A percentile compares a stretch with the other conserved stretches of the same genome.
phyloP scores from a whole-genome alignment of 345 rosid genomes.

The Cochlearia excelsa region DNA sequence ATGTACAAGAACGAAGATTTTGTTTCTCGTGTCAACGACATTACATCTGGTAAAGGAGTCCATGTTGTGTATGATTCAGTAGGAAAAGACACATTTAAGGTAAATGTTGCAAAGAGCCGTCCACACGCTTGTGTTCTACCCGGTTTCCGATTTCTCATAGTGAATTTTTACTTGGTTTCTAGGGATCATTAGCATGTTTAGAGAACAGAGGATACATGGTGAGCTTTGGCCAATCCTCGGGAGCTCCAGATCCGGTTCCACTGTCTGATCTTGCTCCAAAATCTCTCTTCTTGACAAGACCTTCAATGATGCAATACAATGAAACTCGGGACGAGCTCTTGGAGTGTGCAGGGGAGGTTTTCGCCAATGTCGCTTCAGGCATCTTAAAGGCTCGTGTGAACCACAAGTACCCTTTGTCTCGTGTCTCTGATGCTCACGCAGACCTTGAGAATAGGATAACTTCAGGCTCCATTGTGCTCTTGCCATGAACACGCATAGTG shows the following conservation, averaged over 20 bases:
- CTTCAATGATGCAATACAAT: conserved; percentile 68
- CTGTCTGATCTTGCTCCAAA: conserved; percentile 69
- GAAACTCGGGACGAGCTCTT: conserved; percentile 69
- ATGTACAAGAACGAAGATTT: conserved; percentile 77
- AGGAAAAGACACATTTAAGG: conserved; percentile 88
- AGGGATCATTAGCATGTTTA: conserved; percentile 87
- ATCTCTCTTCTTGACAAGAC: conserved; percentile 79
- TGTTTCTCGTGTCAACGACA: conserved; percentile 65
- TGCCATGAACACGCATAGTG: conserved; percentile 43
- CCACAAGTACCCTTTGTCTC: conserved; percentile 67
- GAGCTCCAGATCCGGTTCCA: conserved; percentile 69
- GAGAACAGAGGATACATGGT: conserved; percentile 80
- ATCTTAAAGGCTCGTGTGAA: conserved; percentile 58
- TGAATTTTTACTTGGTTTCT: conserved; percentile 1
- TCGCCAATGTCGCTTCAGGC: conserved; percentile 57
- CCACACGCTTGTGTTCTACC: background rate
- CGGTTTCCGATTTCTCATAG: background rate
- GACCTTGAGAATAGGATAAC: conserved; percentile 73
- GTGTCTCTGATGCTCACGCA: conserved; percentile 71
- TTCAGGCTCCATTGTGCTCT: conserved; percentile 70
- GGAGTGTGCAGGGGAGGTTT: conserved; percentile 69
- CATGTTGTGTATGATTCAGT: conserved; percentile 89
- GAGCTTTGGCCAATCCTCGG: conserved; percentile 86
- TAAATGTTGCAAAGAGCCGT: conserved; percentile 17
- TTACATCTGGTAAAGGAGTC: conserved; percentile 79